Evolutionary conservation across 306 rosid species (phyloP), one percentile per base, ranked within the genome.

Genomic region (Dicorynia guianensis): DNA sequence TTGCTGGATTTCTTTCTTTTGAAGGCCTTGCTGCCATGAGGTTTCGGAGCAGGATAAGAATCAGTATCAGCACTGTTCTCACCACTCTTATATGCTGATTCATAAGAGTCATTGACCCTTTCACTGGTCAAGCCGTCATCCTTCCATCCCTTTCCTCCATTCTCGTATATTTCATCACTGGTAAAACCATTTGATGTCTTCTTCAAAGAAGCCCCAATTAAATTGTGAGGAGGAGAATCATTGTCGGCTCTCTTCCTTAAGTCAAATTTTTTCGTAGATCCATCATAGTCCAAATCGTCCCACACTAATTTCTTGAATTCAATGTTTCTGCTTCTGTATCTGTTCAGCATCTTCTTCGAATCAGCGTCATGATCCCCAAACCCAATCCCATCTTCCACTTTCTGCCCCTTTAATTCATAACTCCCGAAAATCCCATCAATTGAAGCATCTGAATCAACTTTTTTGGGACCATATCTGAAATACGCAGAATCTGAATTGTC

Each of bases 401-500:
- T 84, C 4, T 76, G 76, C 80, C 69, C 66, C 84, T 82, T 83
- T 12, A 85, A 84, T 39, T 76, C 79, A n/a, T 52, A 80, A 40
- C 69, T 79, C 59, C 49, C 75, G 62, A 61, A 19, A 79, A 68
- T 69, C 75, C 85, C 88, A 58, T 87, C 87, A 53, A 75, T 79
- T 17, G 91, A 90, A 70, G 72, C 87, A 78, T 81, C 87, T 0
- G 85, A 81, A 12, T 85, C 88, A 57, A 72, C 76, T 72, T 80
- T 86, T 72, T 82, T 87, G 7, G 85, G 83, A 66, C 84, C 87
- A 60, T 84, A 79, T 76, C 79, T 75, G 39, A 85, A 82, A 72
- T 76, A 84, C 81, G 87, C 88, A 43, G 93, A 88, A 88, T 90
- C 90, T 38, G 93, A 88, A 74, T 87, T 84, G 55, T 90, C 87